Percentiles rank a stretch among this genome's conserved stretches.
Evolutionary conservation across 371 early-diverging fungal genomes (phyloP).

Genomic region (Rhizopus delemar): DNA sequence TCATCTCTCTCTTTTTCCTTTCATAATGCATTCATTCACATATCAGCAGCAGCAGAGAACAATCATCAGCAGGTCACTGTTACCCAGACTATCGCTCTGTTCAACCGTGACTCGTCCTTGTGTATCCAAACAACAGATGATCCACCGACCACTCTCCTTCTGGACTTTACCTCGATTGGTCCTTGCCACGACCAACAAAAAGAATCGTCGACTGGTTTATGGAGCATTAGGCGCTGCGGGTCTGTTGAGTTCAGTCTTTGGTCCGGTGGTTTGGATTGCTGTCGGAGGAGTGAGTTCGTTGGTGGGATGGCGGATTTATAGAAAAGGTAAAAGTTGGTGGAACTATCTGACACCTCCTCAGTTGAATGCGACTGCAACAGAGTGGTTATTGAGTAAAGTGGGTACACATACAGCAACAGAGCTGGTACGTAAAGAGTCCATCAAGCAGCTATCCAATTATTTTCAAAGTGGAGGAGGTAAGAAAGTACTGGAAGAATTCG

Average conservation of each 20-base stretch:
- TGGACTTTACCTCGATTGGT: conserved; percentile 35
- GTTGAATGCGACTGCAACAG: background rate
- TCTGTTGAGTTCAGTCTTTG: conserved; percentile 30
- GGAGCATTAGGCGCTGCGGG: conserved; percentile 29
- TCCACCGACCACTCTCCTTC: conserved; percentile 17
- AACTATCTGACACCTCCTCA: conserved; percentile 20
- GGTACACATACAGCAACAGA: conserved; percentile 36
- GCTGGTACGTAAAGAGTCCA: conserved; percentile 28
- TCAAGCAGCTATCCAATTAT: conserved; percentile 31
- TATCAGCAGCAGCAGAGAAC: background rate
- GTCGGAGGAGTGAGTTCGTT: conserved; percentile 36
- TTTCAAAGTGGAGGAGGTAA: conserved; percentile 30
- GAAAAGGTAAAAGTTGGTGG: conserved; percentile 35
- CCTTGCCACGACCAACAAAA: conserved; percentile 27
- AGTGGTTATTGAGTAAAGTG: conserved; percentile 17
- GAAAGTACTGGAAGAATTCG: conserved; percentile 23
- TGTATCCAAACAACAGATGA: too few relatives aligned
- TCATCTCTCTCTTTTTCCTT: too few relatives aligned
- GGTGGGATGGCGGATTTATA: conserved; percentile 37
- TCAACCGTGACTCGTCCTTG: background rate
- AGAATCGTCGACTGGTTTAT: conserved; percentile 23
- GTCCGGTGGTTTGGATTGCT: conserved; percentile 37
- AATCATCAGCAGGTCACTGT: conserved; percentile 1
- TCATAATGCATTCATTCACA: too few relatives aligned
- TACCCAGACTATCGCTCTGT: too few relatives aligned